phyloP scores from a whole-genome alignment of 306 rosid genomes.

The Argentina anserina region DNA sequence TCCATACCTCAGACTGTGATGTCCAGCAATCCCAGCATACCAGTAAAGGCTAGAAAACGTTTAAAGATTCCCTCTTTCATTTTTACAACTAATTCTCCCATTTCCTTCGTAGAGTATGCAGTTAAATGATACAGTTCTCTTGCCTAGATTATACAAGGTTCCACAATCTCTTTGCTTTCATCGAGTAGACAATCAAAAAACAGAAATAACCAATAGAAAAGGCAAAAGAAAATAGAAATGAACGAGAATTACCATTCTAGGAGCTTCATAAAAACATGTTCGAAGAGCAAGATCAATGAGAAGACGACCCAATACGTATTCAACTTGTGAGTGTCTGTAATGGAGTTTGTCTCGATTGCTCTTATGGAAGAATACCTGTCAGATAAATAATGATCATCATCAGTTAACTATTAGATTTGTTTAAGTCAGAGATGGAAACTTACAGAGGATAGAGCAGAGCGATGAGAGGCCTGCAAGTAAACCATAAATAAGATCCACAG shows the following conservation, averaged over 20 bases:
- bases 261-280: slow-evolving; percentile 7
- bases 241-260: neutral
- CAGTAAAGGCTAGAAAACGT: neutral
- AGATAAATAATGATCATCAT: neutral
- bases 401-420: neutral
- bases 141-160: neutral
- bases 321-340: slow-evolving; percentile 2
- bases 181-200: neutral
- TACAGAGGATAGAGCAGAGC: slow-evolving; percentile 62
- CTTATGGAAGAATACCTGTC: slow-evolving; percentile 31
- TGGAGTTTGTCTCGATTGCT: slow-evolving; percentile 14
- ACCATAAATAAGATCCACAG: neutral
- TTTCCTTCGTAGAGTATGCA: neutral
- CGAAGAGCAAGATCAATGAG: slow-evolving; percentile 12
- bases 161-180: neutral
- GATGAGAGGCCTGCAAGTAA: slow-evolving; percentile 45
- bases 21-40: neutral
- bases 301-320: slow-evolving; percentile 6
- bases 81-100: neutral
- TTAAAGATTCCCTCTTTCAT: neutral
- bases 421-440: slow-evolving; percentile 25
- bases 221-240: neutral
- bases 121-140: neutral
- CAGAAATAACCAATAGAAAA: neutral
- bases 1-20: neutral